Base-by-base conservation (phyloP, 2,329 filamentous ascomycete genomes). In the Apiospora marii region DNA sequence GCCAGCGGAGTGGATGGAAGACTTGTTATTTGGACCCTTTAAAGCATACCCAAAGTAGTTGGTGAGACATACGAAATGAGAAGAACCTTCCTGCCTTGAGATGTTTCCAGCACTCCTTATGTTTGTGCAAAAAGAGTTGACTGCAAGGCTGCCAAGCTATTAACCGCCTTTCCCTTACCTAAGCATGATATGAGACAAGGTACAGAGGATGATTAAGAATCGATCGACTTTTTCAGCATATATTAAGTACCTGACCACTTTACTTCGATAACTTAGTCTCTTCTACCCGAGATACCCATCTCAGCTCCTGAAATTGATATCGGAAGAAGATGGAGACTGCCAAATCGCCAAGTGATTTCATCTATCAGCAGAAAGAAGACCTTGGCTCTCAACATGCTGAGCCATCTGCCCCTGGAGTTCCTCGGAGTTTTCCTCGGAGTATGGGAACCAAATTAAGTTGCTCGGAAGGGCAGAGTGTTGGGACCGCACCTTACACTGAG, bases 1-100 rank as follows among this genome's bases (percentile, higher is more conserved):
- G 93, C 93, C 75, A 95, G 92, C 81, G 94, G 94, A 76, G 93
- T 96, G 71, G 94, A 96, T 81, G 94, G 94, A 75, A 90, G 94
- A 79, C 86, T 96, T 77, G 93, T 96, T 69, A 90, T 96, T 77
- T 96, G 93, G 93, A 88, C 87, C 76, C 86, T 87, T 70, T 94
- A 90, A 48, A 48, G 24, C 34, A 68, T 12, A 30, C 58, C 58
- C 58, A 34, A 64, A 19, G 13, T 41, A 64, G 58, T 41, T 64
- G 58, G 58, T n/a, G 58, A 64, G 58, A 64, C 58, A 64, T 41
- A 14, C 10, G 16, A 37, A 64, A 64, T 64, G 22, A 64, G 41
- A n/a, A 41, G 58, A 64, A 13, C 22, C 19, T 64, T 34, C 10
- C 8, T 22, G 12, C 22, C 58, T 41, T 41, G 19, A 14, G 22